Conservation (phyloP, 257 asterid genomes). For the Nemophila menziesii region DNA sequence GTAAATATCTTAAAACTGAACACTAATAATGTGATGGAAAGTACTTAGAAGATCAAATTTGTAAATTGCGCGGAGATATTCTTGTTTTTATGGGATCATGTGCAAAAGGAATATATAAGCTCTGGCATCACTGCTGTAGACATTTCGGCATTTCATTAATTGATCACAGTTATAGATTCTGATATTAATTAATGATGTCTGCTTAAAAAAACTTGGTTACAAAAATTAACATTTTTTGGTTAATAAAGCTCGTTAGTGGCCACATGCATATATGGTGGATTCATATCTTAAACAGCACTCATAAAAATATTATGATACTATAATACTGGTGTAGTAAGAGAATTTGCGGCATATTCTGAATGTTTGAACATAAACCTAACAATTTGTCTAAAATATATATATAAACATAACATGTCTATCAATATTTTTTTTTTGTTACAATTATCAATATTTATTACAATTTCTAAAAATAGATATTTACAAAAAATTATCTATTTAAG, state of each 20-base stretch:
- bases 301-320: too few relatives aligned
- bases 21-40: not conserved
- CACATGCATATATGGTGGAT: not conserved
- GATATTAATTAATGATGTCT: not conserved
- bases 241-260: not conserved
- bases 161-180: not conserved
- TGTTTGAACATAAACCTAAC: not conserved
- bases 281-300: not conserved
- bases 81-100: not conserved
- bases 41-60: not conserved
- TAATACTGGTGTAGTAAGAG: conserved; percentile 2
- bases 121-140: conserved; percentile 1
- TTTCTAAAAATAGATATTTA: too few relatives aligned
- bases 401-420: too few relatives aligned
- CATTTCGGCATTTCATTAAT: not conserved
- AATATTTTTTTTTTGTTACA: too few relatives aligned
- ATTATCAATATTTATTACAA: too few relatives aligned
- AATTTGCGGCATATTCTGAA: not conserved
- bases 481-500: too few relatives aligned
- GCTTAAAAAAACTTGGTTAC: not conserved
- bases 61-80: not conserved
- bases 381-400: too few relatives aligned
- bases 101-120: not conserved
- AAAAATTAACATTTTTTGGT: not conserved
- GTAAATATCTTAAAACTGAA: not conserved